Evolutionary conservation across 164 flowering plant species (phyloP).

Genomic region (Aristolochia fimbriata): DNA sequence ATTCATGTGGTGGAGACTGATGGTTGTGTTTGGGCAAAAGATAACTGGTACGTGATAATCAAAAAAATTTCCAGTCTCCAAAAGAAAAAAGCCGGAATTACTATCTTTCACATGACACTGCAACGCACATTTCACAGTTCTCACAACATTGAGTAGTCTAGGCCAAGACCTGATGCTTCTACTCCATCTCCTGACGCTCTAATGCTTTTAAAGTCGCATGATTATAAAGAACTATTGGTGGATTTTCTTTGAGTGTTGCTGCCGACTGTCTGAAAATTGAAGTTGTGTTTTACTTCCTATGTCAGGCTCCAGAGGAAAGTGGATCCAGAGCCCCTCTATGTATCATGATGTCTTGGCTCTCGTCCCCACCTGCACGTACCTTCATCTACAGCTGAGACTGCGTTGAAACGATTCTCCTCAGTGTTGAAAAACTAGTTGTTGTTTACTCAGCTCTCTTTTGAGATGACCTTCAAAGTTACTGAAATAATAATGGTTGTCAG

Average conservation of each 20-base stretch:
- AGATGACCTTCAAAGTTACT: too few species aligned
- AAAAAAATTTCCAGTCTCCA: background rate
- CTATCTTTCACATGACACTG: background rate
- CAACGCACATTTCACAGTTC: background rate
- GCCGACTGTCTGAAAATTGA: background rate
- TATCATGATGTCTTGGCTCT: background rate
- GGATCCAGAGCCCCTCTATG: slow-evolving; percentile 11
- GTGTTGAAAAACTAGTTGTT: too few species aligned
- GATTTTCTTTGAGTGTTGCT: background rate
- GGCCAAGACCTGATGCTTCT: too few species aligned
- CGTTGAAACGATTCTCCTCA: too few species aligned
- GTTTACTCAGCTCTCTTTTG: too few species aligned
- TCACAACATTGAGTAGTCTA: background rate
- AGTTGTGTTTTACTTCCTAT: background rate
- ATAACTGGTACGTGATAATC: slow-evolving; percentile 60
- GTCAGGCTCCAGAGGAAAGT: slow-evolving; percentile 10
- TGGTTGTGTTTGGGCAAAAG: slow-evolving; percentile 79
- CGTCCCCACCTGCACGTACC: background rate
- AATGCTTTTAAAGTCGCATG: background rate
- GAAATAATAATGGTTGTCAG: too few species aligned
- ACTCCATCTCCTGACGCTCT: background rate
- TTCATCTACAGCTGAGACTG: too few species aligned
- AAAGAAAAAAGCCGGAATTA: background rate
- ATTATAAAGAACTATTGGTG: background rate
- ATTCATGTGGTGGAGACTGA: slow-evolving; percentile 86